Conservation (phyloP, 2,329 filamentous ascomycete species). For the Tolypocladium nubicola region DNA sequence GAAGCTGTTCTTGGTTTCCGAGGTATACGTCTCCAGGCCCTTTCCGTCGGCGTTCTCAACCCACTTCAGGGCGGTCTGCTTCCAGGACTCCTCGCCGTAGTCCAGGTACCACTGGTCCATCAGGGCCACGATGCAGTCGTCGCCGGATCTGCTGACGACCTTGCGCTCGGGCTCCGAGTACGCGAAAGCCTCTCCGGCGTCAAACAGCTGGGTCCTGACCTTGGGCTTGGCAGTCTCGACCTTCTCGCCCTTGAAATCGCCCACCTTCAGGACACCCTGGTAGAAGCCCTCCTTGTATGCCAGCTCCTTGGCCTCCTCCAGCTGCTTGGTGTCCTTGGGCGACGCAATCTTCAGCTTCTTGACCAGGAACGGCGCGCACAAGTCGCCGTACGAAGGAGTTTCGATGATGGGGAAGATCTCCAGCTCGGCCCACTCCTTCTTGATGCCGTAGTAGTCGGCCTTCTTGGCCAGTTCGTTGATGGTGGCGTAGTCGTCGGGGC, state of each 20-base stretch:
- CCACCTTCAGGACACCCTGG: slow-evolving; percentile 80
- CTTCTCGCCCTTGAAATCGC: slow-evolving; percentile 77
- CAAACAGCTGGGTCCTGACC: slow-evolving; percentile 67
- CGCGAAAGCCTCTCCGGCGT: slow-evolving; percentile 69
- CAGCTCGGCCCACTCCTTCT: slow-evolving; percentile 91
- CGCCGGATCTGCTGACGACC: slow-evolving; percentile 80
- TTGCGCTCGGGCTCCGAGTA: slow-evolving; percentile 90
- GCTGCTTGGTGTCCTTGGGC: slow-evolving; percentile 81
- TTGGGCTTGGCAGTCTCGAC: slow-evolving; percentile 83
- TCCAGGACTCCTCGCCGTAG: slow-evolving; percentile 88
- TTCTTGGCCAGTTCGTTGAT: slow-evolving; percentile 85
- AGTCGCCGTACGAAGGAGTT: slow-evolving; percentile 77
- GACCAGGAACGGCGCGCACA: slow-evolving; percentile 73
- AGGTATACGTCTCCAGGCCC: slow-evolving; percentile 69
- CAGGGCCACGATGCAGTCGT: slow-evolving; percentile 86
- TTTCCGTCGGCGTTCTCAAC: slow-evolving; percentile 57
- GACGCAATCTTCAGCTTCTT: slow-evolving; percentile 95
- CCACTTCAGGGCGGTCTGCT: slow-evolving; percentile 60
- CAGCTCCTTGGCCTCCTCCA: slow-evolving; percentile 88
- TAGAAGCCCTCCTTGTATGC: slow-evolving; percentile 98
- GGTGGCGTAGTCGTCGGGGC: slow-evolving; percentile 86
- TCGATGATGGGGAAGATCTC: slow-evolving; percentile 84
- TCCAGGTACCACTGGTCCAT: slow-evolving; percentile 98
- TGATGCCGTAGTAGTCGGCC: slow-evolving; percentile 88
- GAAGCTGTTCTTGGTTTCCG: slow-evolving; percentile 69